Conservation (phyloP, 805 yeast species). For the Blastobotrys mokoenaii region DNA sequence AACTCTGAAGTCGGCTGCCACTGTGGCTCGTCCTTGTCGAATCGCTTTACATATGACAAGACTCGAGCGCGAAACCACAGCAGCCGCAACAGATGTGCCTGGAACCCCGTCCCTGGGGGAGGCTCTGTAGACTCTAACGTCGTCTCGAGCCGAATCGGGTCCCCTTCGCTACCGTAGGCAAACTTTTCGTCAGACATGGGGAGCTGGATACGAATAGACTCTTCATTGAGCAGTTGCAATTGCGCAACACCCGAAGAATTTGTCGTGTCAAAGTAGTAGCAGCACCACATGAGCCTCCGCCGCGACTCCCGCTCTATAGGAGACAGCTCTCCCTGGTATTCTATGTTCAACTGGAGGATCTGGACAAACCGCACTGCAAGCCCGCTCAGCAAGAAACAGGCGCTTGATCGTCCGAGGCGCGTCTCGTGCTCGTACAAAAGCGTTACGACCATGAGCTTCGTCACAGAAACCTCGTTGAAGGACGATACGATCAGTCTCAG, state of each 20-base stretch:
- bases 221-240: constrained; percentile 1
- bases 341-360: constrained; percentile 11
- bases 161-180: neutral
- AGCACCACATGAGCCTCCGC: constrained; percentile 11
- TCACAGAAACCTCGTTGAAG: neutral
- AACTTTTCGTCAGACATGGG: constrained; percentile 1
- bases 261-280: constrained; percentile 6
- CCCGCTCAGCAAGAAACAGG: constrained; percentile 11
- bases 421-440: constrained; percentile 9
- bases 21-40: neutral
- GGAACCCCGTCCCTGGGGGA: neutral
- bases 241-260: constrained; percentile 2
- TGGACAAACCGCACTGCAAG: constrained; percentile 8
- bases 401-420: constrained; percentile 8
- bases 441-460: constrained; percentile 7
- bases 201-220: neutral
- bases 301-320: constrained; percentile 8
- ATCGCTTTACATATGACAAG: constrained; percentile 3
- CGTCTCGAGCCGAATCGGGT: neutral
- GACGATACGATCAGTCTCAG: neutral
- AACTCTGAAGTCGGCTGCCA: constrained; percentile 2
- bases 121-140: neutral
- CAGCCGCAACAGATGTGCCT: neutral
- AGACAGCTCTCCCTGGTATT: constrained; percentile 9
- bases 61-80: neutral